Evolutionary conservation across 805 yeast species (phyloP).

Genomic region (Candida lessepsii): DNA sequence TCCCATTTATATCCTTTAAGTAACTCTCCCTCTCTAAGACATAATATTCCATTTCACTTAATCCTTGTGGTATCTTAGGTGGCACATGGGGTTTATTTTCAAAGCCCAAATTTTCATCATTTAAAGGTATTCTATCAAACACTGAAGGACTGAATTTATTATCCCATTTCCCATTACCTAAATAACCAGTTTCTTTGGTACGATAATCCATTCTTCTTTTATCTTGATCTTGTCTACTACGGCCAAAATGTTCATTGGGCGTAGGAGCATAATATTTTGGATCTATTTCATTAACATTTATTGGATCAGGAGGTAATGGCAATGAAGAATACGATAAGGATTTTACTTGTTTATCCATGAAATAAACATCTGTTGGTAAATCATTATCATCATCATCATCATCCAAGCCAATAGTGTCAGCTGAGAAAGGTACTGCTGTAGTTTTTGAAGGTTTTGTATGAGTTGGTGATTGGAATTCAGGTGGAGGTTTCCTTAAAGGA

Average conservation of each 20-base stretch:
- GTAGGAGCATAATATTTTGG: slow-evolving; percentile 47
- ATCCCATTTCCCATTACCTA: slow-evolving; percentile 37
- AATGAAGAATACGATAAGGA: slow-evolving; percentile 25
- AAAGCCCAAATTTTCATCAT: slow-evolving; percentile 22
- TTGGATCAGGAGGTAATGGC: slow-evolving; percentile 21
- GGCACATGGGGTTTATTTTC: slow-evolving; percentile 41
- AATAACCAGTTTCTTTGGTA: slow-evolving; percentile 36
- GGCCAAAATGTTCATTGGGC: slow-evolving; percentile 40
- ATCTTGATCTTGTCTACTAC: slow-evolving; percentile 17
- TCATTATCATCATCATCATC: slow-evolving; percentile 15
- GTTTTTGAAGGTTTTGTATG: slow-evolving; percentile 1
- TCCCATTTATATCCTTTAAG: slow-evolving; percentile 38
- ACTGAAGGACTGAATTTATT: slow-evolving; percentile 34
- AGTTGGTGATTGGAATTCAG: slow-evolving; percentile 6
- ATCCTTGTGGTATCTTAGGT: slow-evolving; percentile 43
- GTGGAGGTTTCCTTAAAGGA: slow-evolving; percentile 26
- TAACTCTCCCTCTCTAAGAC: slow-evolving; percentile 40
- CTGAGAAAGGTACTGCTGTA: slow-evolving; percentile 39
- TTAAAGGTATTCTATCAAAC: slow-evolving; percentile 26
- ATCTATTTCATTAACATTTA: slow-evolving; percentile 29
- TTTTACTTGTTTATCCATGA: slow-evolving; percentile 34
- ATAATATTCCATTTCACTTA: slow-evolving; percentile 42
- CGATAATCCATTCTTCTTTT: slow-evolving; percentile 26
- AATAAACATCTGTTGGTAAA: slow-evolving; percentile 36
- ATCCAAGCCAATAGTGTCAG: slow-evolving; percentile 40